Conservation (phyloP, 2,329 filamentous ascomycete genomes). For the Incumbomyces lentus region DNA sequence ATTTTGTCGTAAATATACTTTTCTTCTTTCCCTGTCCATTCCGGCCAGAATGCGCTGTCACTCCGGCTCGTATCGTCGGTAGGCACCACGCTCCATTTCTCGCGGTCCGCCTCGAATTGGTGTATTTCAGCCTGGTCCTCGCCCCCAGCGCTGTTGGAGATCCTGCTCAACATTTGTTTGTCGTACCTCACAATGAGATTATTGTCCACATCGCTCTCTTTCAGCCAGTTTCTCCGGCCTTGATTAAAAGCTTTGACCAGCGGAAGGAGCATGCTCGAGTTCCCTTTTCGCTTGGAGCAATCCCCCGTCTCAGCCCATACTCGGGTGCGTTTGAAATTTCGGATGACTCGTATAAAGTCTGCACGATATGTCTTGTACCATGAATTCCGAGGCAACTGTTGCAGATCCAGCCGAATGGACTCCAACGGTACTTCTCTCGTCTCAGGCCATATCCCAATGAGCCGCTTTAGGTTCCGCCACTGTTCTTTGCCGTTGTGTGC, state of each 20-base stretch:
- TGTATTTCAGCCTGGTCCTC: constrained; percentile 5
- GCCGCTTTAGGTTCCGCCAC: constrained; percentile 2
- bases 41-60: constrained; percentile 2
- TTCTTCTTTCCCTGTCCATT: constrained; percentile 7
- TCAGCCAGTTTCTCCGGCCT: constrained; percentile 1
- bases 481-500: constrained; percentile 2
- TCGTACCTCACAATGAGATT: constrained; percentile 7
- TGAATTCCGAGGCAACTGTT: background rate
- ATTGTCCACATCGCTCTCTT: constrained; percentile 2
- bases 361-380: constrained; percentile 1
- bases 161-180: background rate
- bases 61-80: constrained; percentile 2
- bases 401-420: background rate
- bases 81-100: constrained; percentile 3
- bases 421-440: background rate
- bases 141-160: background rate
- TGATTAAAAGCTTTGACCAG: constrained; percentile 4
- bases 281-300: background rate
- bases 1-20: constrained; percentile 5
- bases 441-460: constrained; percentile 5
- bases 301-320: constrained; percentile 6
- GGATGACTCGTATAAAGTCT: constrained; percentile 2
- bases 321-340: constrained; percentile 4
- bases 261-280: background rate
- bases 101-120: constrained; percentile 5